Conservation (phyloP, 305 asterid species). For the Fraxinus dipetala region DNA sequence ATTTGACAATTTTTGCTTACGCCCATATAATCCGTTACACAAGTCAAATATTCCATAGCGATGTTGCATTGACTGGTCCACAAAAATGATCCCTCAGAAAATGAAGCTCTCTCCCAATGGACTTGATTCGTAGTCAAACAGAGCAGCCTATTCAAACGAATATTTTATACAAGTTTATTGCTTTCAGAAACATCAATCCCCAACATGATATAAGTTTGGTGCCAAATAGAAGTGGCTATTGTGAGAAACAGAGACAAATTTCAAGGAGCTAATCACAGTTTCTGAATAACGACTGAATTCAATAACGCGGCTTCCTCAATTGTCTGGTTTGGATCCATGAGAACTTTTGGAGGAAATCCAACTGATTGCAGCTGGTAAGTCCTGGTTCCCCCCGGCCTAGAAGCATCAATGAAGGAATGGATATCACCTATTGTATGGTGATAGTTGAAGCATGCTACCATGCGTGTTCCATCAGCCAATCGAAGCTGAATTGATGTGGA, state of each 20-base stretch:
- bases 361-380: constrained; percentile 74
- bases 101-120: not conserved
- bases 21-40: not conserved
- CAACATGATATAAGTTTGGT: not conserved
- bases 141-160: not conserved
- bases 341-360: constrained; percentile 86
- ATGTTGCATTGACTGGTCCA: not conserved
- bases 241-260: not conserved
- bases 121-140: not conserved
- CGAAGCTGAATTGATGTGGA: constrained; percentile 84
- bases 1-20: not conserved
- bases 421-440: constrained; percentile 74
- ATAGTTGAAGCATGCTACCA: constrained; percentile 78
- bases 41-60: not conserved
- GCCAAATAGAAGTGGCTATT: not conserved
- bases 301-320: constrained; percentile 79
- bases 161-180: not conserved
- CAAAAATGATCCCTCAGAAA: not conserved
- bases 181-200: not conserved
- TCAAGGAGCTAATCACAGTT: constrained; percentile 29
- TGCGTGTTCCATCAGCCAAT: constrained; percentile 85
- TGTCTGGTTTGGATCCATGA: constrained; percentile 68
- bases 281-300: constrained; percentile 86
- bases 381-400: constrained; percentile 57
- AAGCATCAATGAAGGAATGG: constrained; percentile 65